Evolutionary conservation across 2,329 filamentous ascomycete species (phyloP).

Genomic region (Biscogniauxia marginata): DNA sequence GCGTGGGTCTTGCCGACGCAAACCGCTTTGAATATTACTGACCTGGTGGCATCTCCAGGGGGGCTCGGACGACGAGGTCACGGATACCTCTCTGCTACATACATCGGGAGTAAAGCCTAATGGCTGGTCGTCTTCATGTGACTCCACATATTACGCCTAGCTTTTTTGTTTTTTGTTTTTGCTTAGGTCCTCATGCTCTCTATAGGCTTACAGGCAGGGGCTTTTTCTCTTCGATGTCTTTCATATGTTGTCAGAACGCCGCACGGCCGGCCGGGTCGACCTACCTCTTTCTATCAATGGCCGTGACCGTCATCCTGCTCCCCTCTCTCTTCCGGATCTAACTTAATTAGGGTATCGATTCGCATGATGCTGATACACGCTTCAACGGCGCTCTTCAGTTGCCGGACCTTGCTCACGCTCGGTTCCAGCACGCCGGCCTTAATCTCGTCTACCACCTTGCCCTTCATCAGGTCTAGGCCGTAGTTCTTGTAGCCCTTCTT

Average conservation of each 20-base stretch:
- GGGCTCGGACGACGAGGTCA: not conserved
- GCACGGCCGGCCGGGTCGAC: slow-evolving; percentile 15
- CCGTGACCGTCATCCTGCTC: slow-evolving; percentile 82
- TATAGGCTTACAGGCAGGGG: not conserved
- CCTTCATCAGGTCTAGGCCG: slow-evolving; percentile 83
- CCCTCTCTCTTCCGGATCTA: slow-evolving; percentile 82
- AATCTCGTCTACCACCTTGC: slow-evolving; percentile 88
- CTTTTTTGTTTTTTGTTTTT: not conserved
- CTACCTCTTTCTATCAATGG: slow-evolving; percentile 53
- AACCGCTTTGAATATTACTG: slow-evolving; percentile 14
- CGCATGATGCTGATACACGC: slow-evolving; percentile 99
- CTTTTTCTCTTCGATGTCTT: slow-evolving; percentile 9
- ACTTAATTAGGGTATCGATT: slow-evolving; percentile 97
- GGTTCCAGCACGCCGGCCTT: slow-evolving; percentile 96
- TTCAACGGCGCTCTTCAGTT: slow-evolving; percentile 97
- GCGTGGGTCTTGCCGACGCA: slow-evolving; percentile 17
- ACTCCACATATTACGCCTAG: slow-evolving; percentile 8
- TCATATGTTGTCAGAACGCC: slow-evolving; percentile 17
- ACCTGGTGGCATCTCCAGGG: not conserved
- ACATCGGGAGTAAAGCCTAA: not conserved
- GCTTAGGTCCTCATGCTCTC: not conserved
- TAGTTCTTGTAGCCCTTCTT: slow-evolving; percentile 99
- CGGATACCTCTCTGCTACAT: slow-evolving; percentile 5
- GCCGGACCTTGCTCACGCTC: slow-evolving; percentile 96
- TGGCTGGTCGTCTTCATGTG: slow-evolving; percentile 8